A percentile compares a stretch with the other conserved stretches of the same genome.
phyloP scores from a whole-genome alignment of 192 early-diverging fungal species.

The Powellomyces hirtus region DNA sequence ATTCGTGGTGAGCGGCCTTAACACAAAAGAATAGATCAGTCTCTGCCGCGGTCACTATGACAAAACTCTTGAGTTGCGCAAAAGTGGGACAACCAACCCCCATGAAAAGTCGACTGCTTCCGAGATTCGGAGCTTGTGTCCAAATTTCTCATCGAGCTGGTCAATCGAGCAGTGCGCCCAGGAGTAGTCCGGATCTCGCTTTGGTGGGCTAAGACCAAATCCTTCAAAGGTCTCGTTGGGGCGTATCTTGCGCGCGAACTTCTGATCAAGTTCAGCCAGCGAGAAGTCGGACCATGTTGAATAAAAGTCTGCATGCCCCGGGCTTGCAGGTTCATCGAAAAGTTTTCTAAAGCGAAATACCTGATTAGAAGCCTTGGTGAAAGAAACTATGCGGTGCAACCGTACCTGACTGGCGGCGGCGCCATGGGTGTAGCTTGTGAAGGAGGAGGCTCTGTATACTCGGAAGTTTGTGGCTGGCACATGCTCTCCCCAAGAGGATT shows the following conservation, averaged over 20 bases:
- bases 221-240: constrained; percentile 24
- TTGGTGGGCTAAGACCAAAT: constrained; percentile 17
- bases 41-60: too few relatives aligned
- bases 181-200: constrained; percentile 1
- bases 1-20: background rate
- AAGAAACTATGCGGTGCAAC: background rate
- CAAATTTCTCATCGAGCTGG: constrained; percentile 24
- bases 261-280: constrained; percentile 18
- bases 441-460: too few relatives aligned
- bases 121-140: constrained; percentile 17
- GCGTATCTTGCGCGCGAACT: constrained; percentile 7
- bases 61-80: background rate
- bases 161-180: constrained; percentile 10
- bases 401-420: too few relatives aligned
- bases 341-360: background rate
- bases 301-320: background rate
- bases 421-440: too few relatives aligned
- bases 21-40: background rate
- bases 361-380: background rate
- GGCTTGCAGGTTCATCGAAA: background rate
- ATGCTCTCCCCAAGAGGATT: background rate
- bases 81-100: background rate
- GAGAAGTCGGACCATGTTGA: constrained; percentile 1
- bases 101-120: constrained; percentile 13
- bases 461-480: background rate